Conservation (phyloP, 208 protist genomes). For the Leishmania tropica region DNA sequence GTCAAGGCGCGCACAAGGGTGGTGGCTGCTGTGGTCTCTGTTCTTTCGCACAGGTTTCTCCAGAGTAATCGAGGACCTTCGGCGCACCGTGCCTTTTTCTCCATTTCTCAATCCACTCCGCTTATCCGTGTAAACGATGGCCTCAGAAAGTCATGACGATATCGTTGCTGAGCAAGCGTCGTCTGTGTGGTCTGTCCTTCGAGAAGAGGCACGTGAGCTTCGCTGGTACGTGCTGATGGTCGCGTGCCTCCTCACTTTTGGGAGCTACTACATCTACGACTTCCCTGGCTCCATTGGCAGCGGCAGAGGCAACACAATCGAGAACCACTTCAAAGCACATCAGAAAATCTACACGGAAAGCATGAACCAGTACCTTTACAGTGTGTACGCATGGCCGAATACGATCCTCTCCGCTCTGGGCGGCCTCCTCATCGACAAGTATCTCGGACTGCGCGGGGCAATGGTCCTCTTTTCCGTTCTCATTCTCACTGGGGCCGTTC, state of each 20-base stretch:
- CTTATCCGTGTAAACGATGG: constrained; percentile 3
- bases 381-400: constrained; percentile 94
- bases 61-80: not conserved
- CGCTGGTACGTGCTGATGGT: constrained; percentile 79
- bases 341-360: constrained; percentile 68
- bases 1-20: not conserved
- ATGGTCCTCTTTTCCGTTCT: constrained; percentile 84
- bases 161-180: constrained; percentile 9
- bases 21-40: not conserved
- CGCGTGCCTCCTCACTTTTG: constrained; percentile 88
- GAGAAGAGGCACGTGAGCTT: constrained; percentile 61
- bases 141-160: not conserved
- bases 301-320: constrained; percentile 59
- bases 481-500: constrained; percentile 60
- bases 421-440: constrained; percentile 90
- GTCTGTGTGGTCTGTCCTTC: constrained; percentile 19
- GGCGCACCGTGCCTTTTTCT: not conserved
- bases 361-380: constrained; percentile 92
- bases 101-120: not conserved
- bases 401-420: constrained; percentile 86
- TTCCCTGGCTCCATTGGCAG: constrained; percentile 82
- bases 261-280: constrained; percentile 84
- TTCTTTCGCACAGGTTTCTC: not conserved
- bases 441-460: constrained; percentile 71
- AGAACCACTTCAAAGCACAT: constrained; percentile 52